These are phyloP conservation scores for Trichoderma harzianum DNA, from an alignment of 2,329 filamentous ascomycete genomes.

Conservation along the genomic window DNA sequence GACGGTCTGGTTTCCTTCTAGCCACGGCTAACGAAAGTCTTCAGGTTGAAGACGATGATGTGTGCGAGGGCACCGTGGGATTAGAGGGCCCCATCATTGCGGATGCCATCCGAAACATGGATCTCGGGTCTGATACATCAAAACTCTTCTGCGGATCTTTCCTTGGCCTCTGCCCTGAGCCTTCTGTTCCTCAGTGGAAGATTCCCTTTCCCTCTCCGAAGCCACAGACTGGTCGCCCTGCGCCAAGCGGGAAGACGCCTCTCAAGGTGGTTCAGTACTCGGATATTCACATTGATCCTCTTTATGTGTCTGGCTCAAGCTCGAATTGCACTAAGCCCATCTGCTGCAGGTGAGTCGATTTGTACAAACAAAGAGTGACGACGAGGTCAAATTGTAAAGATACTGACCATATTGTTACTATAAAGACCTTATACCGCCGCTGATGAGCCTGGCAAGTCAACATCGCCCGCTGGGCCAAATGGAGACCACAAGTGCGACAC, in stretches of 20 bases:
- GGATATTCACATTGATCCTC: constrained; percentile 57
- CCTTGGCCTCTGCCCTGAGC: constrained; percentile 52
- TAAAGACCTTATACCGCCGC: constrained; percentile 42
- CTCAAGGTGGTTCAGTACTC: constrained; percentile 57
- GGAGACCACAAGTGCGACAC: constrained; percentile 54
- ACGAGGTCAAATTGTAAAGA: neutral
- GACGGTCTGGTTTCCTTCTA: too few species aligned
- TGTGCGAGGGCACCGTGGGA: constrained; percentile 51
- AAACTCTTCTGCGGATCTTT: constrained; percentile 51
- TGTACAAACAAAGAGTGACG: neutral
- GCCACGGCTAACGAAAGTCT: neutral
- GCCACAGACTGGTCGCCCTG: constrained; percentile 35
- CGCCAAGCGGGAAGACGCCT: constrained; percentile 43
- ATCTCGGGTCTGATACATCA: constrained; percentile 47
- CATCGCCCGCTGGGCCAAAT: constrained; percentile 48
- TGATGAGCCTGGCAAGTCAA: constrained; percentile 47
- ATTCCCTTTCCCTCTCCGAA: constrained; percentile 44
- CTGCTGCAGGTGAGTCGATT: constrained; percentile 48
- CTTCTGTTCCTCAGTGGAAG: constrained; percentile 40
- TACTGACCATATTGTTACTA: constrained; percentile 17
- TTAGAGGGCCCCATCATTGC: constrained; percentile 54
- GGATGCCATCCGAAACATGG: constrained; percentile 45
- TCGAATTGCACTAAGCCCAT: constrained; percentile 56
- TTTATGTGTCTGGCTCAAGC: constrained; percentile 52
- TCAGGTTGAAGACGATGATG: constrained; percentile 51